These are phyloP conservation scores for Cichorium intybus DNA, from an alignment of 140 eudicot species.

Conservation along the genomic window DNA sequence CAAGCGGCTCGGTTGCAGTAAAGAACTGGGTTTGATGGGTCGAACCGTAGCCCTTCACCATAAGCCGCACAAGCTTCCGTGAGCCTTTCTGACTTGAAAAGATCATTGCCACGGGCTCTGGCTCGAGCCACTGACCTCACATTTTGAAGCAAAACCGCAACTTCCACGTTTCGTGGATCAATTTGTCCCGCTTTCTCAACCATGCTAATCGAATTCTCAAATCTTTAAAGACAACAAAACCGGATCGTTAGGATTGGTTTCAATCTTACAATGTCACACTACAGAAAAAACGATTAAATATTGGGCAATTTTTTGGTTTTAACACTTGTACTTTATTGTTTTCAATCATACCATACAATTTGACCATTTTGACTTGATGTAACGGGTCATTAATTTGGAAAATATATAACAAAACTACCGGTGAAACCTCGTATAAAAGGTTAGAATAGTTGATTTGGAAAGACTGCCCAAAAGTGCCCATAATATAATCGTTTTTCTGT, in stretches of 20 bases:
- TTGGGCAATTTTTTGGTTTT: too few species aligned
- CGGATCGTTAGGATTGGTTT: conserved; percentile 6
- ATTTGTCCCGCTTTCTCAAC: conserved; percentile 60
- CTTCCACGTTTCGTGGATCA: conserved; percentile 61
- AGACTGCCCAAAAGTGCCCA: too few species aligned
- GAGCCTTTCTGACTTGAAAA: conserved; percentile 73
- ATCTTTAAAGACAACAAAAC: conserved; percentile 52
- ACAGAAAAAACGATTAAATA: too few species aligned
- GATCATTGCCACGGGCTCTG: conserved; percentile 88
- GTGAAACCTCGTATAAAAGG: too few species aligned
- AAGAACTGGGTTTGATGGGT: conserved; percentile 75
- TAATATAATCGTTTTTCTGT: neutral
- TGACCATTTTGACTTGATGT: too few species aligned
- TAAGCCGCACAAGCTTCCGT: conserved; percentile 94
- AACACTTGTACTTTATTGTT: too few species aligned
- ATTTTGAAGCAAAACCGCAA: conserved; percentile 51
- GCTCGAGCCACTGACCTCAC: conserved; percentile 62
- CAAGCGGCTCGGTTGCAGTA: conserved; percentile 94
- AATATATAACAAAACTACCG: too few species aligned
- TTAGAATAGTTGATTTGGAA: too few species aligned
- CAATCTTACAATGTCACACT: too few species aligned
- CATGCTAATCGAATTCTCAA: conserved; percentile 57
- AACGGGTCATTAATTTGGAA: too few species aligned
- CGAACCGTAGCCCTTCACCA: conserved; percentile 77
- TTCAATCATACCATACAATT: too few species aligned